Evolutionary conservation across 371 early-diverging fungal genomes (phyloP), one percentile per base, ranked within the genome.

Genomic region (Capillidium heterosporum): DNA sequence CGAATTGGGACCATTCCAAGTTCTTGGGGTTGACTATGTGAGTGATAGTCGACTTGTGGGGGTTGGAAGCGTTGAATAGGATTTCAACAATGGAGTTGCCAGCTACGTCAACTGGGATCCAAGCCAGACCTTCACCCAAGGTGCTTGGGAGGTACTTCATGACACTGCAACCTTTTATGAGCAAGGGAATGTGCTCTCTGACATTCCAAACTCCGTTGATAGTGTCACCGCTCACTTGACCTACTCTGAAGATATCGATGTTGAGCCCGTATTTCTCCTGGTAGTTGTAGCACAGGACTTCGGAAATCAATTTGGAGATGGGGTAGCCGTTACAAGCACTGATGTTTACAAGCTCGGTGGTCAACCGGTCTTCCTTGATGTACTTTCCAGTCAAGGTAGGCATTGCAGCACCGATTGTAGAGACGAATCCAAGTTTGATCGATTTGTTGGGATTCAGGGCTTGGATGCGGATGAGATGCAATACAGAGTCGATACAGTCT

Each of bases 161-260:
- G n/a, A 53, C 31, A 17, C 39, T 32, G 23, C 31, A 17, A 8
- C 31, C 47, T 31, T 46, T 43, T 11, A 57, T 44, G 26, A 57
- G 27, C 8, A 70, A 44, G 1, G 71, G 68, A 31, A 60, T 68
- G 15, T 69, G 69, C 24, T 74, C 74, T 7, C 57, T 59, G 1
- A 54, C 57, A 24, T 74, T 74, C 74, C 74, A 74, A 0, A 63
- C 64, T 15, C 69, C 74, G 28, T 65, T 56, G 0, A 43, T 39
- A 11, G 65, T 61, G 29, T 71, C 68, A 26, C 71, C 71, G 26
- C 63, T 64, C 10, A 70, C 63, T 60, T 71, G 74, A 4, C 71
- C 71, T 28, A 71, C 57, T 17, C 71, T 66, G 19, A 67, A 61
- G 10, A 71, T 56, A 17, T 64, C 57, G 17, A 63, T 61, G 2